Base-by-base conservation (phyloP, 257 asterid genomes). In the Nicotiana tabacum region DNA sequence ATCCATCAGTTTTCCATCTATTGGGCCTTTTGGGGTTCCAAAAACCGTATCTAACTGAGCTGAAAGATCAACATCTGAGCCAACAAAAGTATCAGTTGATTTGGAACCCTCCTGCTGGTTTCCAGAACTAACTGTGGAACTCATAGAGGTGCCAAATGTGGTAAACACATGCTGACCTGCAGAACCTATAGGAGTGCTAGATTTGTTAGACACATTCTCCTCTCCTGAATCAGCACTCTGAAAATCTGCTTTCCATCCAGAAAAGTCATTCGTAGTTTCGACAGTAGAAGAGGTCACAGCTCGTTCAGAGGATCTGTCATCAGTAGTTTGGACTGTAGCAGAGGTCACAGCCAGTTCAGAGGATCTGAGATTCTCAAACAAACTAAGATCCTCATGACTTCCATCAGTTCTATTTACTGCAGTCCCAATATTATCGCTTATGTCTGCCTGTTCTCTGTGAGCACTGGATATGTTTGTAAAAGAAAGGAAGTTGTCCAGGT, bases 161-260 rank as follows among this genome's bases (percentile, higher is more conserved):
- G 67, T 68, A 66, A 85, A 78, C 62, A 24, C 86, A 60, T 81
- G 67, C 80, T 83, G 84, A 86, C 48, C 83, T 48, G 90, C 76
- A 56, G 87, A 77, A 66, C 70, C 82, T 56, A 82, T 35, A 60
- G 77, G 46, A 69, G 84, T 84, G 85, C 82, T 88, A 27, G 91
- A 86, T 51, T 88, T 85, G 33, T 56, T 62, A 64, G 86, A 78
- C 82, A 48, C 87, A 82, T 78, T 85, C 82, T 82, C 85, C 77
- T 56, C 83, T 83, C 83, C 93, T 84, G 85, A 61, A 84, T 84
- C 90, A 80, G 96, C 86, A 77, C 85, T 83, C 82, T 91, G 97
- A 85, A 95, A 95, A 85, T 91, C 95, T 56, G 99, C 97, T 82
- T 91, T 89, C 99, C 99, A 94, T 82, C 84, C 95, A 16, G 97